Evolutionary conservation across 2,329 filamentous ascomycete genomes (phyloP).

Genomic region (Fusarium udum): DNA sequence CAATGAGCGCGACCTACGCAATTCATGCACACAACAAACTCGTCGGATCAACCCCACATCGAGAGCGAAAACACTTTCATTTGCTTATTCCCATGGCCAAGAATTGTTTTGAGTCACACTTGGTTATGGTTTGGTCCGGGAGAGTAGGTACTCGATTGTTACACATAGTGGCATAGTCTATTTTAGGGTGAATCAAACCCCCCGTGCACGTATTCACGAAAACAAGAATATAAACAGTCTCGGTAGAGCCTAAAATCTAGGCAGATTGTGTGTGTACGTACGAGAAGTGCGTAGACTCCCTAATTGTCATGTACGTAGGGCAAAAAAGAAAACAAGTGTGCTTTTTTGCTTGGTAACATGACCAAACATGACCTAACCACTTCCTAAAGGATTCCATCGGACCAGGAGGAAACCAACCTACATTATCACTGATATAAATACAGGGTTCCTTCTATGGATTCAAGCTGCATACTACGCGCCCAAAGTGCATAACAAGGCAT

Average conservation of each 20-base stretch:
- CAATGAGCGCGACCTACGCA: constrained; percentile 5
- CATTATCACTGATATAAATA: constrained; percentile 12
- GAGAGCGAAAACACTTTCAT: background rate
- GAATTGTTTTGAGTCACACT: constrained; percentile 12
- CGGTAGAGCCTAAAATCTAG: background rate
- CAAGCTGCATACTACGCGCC: background rate
- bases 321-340: background rate
- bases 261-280: background rate
- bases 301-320: background rate
- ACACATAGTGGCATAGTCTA: background rate
- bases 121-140: background rate
- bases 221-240: constrained; percentile 2
- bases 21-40: background rate
- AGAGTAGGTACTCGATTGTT: background rate
- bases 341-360: constrained; percentile 12
- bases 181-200: background rate
- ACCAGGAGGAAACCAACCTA: background rate
- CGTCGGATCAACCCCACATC: background rate
- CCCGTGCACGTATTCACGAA: constrained; percentile 4
- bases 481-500: constrained; percentile 1
- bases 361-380: constrained; percentile 6
- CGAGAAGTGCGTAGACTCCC: background rate
- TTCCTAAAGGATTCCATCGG: background rate
- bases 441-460: background rate
- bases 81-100: background rate